Evolutionary conservation across 2,329 filamentous ascomycete genomes (phyloP), one percentile per base, ranked within the genome.

Genomic region (Colletotrichum melonis): DNA sequence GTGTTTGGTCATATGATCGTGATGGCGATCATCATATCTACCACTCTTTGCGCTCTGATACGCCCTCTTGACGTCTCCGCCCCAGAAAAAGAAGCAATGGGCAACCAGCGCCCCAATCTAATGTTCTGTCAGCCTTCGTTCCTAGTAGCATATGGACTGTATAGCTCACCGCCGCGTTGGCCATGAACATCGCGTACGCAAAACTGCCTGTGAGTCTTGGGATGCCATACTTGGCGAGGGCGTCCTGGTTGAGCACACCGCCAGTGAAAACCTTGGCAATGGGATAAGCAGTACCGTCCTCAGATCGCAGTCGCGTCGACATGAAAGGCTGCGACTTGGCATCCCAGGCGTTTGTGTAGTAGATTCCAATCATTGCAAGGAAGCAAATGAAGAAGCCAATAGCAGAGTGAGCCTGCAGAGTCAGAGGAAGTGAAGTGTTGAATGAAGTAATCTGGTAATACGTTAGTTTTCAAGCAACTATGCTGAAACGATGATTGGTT

Each of bases 21-120:
- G 88, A 75, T 91, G 89, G 0, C 81, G 84, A 69, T 91, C 89
- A 19, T 85, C 84, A 28, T 82, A 87, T 12, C 75, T 79, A 5
- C 86, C 85, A 4, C 79, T 76, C 24, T 74, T 84, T 0, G 87
- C 84, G n/a, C 80, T 86, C 76, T 85, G 86, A 78, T 83, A 89
- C 0, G 89, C 81, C 7, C 76, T 76, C 3, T 81, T 59, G n/a
- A 90, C 82, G 70, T 91, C 89, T 5, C 82, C 82, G 4, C 88
- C 87, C 87, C 87, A 90, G 76, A 91, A 91, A 5, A 90, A 77
- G 63, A 87, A 70, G 73, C 84, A 86, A 73, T 91, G 89, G 3
- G 83, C 78, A 32, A 90, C 81, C 28, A 90, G 77, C 5, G 89
- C 89, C 2, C 89, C 89, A 62, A 91, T 91, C 84, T 88, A 71